Conservation (phyloP, 129 eudicot species). For the Chrysanthemum lavandulifolium region DNA sequence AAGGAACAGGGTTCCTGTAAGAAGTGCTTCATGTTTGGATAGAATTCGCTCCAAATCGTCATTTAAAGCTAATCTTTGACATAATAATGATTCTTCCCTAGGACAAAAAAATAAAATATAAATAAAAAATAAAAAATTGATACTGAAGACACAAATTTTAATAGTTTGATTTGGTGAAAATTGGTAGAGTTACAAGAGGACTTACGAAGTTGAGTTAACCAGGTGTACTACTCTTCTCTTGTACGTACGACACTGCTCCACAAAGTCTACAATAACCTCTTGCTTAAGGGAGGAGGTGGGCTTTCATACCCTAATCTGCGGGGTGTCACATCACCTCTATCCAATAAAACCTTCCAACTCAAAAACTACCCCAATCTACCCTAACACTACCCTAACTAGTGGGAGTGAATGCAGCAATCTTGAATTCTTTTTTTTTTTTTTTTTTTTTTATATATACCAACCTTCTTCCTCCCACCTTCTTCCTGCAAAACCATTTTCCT, state of each 20-base stretch:
- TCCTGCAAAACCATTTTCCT: too few species aligned
- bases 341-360: too few species aligned
- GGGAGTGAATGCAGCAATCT: too few species aligned
- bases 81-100: slow-evolving; percentile 82
- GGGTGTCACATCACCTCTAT: too few species aligned
- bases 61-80: slow-evolving; percentile 90
- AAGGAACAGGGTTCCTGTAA: slow-evolving; percentile 40
- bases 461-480: too few species aligned
- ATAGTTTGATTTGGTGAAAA: background rate
- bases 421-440: too few species aligned
- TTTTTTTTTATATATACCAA: too few species aligned
- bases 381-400: too few species aligned
- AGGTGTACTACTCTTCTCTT: slow-evolving; percentile 95
- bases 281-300: too few species aligned
- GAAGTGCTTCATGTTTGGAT: slow-evolving; percentile 74
- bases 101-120: background rate
- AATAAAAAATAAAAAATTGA: background rate
- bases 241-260: slow-evolving; percentile 90
- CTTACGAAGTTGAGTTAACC: slow-evolving; percentile 98
- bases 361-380: too few species aligned
- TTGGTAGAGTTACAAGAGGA: slow-evolving; percentile 18
- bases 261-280: slow-evolving; percentile 91
- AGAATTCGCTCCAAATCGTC: slow-evolving; percentile 80
- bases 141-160: background rate
- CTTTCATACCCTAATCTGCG: too few species aligned